Percentiles rank a stretch among this genome's conserved stretches.
Evolutionary conservation across 148 eudicot genomes (phyloP).

Genomic region (Diospyros lotus): DNA sequence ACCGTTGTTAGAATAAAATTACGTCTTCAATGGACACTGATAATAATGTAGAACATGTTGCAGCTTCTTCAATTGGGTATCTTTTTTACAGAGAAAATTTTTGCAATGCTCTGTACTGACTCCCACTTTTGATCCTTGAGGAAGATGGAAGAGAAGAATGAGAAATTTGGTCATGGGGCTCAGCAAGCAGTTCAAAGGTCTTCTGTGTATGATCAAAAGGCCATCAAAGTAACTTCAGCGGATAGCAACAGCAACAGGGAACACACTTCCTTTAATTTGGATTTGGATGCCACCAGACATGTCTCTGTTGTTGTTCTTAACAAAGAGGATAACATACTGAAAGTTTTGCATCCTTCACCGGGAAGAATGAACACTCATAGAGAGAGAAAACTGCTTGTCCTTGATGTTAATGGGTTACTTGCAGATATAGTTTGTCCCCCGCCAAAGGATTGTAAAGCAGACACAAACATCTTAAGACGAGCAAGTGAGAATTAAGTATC

Average conservation of each 20-base stretch:
- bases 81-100: slow-evolving; percentile 9
- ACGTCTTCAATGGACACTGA: not conserved
- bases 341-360: slow-evolving; percentile 29
- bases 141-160: slow-evolving; percentile 5
- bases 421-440: slow-evolving; percentile 75
- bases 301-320: slow-evolving; percentile 25
- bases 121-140: slow-evolving; percentile 11
- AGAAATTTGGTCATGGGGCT: slow-evolving; percentile 1
- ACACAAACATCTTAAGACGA: slow-evolving; percentile 54
- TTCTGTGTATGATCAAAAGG: slow-evolving; percentile 18
- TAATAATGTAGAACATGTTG: not conserved
- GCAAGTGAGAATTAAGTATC: slow-evolving; percentile 49
- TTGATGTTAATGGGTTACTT: slow-evolving; percentile 88
- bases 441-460: slow-evolving; percentile 54
- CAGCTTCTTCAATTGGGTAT: slow-evolving; percentile 11
- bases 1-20: not conserved
- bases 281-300: slow-evolving; percentile 21
- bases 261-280: slow-evolving; percentile 16
- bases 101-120: not conserved
- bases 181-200: slow-evolving; percentile 16
- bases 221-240: slow-evolving; percentile 12
- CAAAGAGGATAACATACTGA: slow-evolving; percentile 22
- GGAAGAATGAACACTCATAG: slow-evolving; percentile 29
- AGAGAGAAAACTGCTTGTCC: slow-evolving; percentile 76
- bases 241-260: slow-evolving; percentile 22